These are phyloP conservation scores for Mycena indigotica DNA, from an alignment of 768 basidiomycete genomes.

Conservation along the genomic window DNA sequence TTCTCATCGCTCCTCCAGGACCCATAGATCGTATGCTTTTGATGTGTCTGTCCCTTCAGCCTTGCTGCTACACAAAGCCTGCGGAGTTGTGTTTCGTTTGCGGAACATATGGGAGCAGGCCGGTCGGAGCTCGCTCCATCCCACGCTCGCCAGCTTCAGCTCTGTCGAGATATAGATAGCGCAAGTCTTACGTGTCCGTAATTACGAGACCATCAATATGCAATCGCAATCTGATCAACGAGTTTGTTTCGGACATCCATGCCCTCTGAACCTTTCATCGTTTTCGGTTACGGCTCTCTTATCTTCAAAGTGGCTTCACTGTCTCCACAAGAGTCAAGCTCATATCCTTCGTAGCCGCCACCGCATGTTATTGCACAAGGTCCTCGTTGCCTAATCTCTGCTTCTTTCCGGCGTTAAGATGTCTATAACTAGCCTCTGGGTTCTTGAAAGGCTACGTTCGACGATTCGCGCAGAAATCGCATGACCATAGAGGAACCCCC, in stretches of 20 bases:
- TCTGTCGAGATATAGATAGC: no score
- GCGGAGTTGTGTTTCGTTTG: no score
- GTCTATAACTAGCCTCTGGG: conserved; percentile 56
- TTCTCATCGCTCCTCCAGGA: no score
- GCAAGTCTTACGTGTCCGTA: no score
- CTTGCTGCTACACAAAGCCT: no score
- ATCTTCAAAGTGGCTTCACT: conserved; percentile 75
- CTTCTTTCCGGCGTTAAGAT: background rate
- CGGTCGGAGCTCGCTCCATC: no score
- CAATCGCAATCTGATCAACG: background rate
- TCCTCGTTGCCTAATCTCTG: conserved; percentile 33
- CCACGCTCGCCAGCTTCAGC: no score
- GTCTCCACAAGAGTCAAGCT: background rate
- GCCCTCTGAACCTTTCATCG: conserved; percentile 51
- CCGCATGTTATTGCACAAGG: conserved; percentile 76
- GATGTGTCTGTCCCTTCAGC: no score
- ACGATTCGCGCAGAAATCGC: conserved; percentile 87
- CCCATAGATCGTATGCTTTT: no score
- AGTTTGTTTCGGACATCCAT: background rate
- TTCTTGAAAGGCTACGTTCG: conserved; percentile 90
- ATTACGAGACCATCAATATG: background rate
- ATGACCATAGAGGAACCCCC: conserved; percentile 90
- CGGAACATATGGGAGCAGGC: no score
- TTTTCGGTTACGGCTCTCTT: conserved; percentile 92
- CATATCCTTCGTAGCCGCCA: conserved; percentile 59